phyloP scores from a whole-genome alignment of 2,329 filamentous ascomycete species.

The Colletotrichum salicis region DNA sequence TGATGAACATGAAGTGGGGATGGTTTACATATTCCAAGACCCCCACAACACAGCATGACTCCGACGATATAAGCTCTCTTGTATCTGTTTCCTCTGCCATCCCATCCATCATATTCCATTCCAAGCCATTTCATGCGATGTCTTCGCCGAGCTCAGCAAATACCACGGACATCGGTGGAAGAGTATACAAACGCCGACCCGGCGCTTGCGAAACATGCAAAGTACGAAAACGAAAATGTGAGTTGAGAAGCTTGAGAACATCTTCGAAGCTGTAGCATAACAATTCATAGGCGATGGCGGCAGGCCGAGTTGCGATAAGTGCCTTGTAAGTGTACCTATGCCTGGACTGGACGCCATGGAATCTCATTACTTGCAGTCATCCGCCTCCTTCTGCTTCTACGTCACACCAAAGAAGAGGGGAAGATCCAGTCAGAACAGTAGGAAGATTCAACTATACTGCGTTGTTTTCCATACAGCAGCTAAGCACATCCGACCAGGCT shows the following conservation, averaged over 20 bases:
- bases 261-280: not conserved
- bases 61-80: not conserved
- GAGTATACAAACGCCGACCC: constrained; percentile 21
- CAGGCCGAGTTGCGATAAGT: constrained; percentile 20
- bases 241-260: not conserved
- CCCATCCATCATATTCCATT: not conserved
- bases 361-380: not conserved
- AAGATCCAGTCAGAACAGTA: constrained; percentile 11
- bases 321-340: not conserved
- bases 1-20: not conserved
- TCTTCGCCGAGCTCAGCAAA: not conserved
- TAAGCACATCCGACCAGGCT: not conserved
- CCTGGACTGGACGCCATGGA: not conserved
- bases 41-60: not conserved
- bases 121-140: not conserved
- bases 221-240: constrained; percentile 16
- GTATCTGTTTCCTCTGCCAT: not conserved
- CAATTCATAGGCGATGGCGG: not conserved
- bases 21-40: not conserved
- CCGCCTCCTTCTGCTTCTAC: constrained; percentile 9
- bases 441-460: not conserved
- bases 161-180: not conserved
- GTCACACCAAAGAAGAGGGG: constrained; percentile 19
- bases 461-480: not conserved
- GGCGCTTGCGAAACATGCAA: constrained; percentile 23